Conservation (phyloP, 1,284 basidiomycete species). For the Heterobasidion occidentale region DNA sequence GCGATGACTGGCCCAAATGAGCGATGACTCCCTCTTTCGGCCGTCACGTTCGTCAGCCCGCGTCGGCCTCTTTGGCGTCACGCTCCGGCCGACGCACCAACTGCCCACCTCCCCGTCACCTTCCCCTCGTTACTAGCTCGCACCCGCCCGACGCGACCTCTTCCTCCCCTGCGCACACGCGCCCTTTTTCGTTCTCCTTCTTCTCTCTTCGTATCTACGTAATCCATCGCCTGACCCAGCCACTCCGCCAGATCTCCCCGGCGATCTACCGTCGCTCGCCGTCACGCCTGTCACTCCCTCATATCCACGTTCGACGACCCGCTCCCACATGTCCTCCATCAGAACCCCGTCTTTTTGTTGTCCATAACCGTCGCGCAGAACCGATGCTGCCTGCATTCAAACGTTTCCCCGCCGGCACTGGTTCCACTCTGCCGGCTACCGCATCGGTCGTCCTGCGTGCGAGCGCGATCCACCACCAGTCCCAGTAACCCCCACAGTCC, state of each 20-base stretch:
- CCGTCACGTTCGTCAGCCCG: slow-evolving; percentile 1
- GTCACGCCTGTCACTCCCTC: too few species aligned
- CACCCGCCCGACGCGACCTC: not conserved
- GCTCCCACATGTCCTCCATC: not conserved
- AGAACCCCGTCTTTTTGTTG: not conserved
- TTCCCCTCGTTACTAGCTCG: not conserved
- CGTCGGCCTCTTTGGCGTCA: not conserved
- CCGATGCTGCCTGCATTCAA: not conserved
- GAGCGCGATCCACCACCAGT: too few species aligned
- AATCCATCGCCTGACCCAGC: too few species aligned
- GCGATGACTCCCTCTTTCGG: not conserved
- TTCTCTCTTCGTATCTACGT: not conserved
- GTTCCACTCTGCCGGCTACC: not conserved
- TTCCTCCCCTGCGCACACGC: not conserved
- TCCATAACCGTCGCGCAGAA: not conserved
- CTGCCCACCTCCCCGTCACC: not conserved
- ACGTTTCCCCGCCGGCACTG: not conserved
- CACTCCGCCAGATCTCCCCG: too few species aligned
- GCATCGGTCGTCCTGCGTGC: not conserved
- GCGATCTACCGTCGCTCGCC: too few species aligned
- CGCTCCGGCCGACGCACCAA: not conserved
- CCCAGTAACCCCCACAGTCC: too few species aligned
- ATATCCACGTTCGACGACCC: not conserved
- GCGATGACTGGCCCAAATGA: not conserved
- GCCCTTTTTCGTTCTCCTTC: not conserved